Conservation (phyloP, 1,284 basidiomycete genomes). For the Omphalotus olearius region DNA sequence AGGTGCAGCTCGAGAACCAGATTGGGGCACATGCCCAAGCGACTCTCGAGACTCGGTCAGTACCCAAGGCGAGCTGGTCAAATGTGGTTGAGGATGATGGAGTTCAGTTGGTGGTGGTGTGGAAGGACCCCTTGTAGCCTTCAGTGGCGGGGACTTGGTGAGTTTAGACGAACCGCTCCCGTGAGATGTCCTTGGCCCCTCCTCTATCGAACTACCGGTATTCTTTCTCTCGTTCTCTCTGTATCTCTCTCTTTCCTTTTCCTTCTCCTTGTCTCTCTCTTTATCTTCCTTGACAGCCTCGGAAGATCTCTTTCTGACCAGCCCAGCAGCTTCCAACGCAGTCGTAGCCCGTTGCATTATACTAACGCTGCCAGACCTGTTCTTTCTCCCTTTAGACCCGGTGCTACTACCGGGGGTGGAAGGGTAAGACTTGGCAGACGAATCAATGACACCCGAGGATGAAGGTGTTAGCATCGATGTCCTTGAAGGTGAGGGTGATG, state of each 20-base stretch:
- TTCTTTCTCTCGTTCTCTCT: conserved; percentile 37
- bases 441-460: conserved; percentile 47
- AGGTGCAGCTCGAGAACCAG: conserved; percentile 24
- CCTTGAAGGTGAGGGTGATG: conserved; percentile 29
- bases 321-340: conserved; percentile 74
- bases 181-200: conserved; percentile 49
- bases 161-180: conserved; percentile 57
- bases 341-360: conserved; percentile 94
- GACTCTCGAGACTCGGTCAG: conserved; percentile 44
- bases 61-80: conserved; percentile 69
- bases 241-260: conserved; percentile 36
- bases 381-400: conserved; percentile 55
- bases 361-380: conserved; percentile 79
- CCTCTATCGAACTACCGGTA: conserved; percentile 6
- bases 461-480: conserved; percentile 62
- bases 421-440: conserved; percentile 48
- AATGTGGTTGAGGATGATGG: conserved; percentile 33
- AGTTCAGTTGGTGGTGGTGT: conserved; percentile 46
- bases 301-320: conserved; percentile 76
- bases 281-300: conserved; percentile 65
- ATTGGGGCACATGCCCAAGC: conserved; percentile 7
- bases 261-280: conserved; percentile 41
- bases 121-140: conserved; percentile 50
- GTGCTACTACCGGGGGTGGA: conserved; percentile 58
- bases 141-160: conserved; percentile 65